These are phyloP conservation scores for Schizothecium vesticola DNA, from an alignment of 495 filamentous ascomycete species.

Conservation along the genomic window DNA sequence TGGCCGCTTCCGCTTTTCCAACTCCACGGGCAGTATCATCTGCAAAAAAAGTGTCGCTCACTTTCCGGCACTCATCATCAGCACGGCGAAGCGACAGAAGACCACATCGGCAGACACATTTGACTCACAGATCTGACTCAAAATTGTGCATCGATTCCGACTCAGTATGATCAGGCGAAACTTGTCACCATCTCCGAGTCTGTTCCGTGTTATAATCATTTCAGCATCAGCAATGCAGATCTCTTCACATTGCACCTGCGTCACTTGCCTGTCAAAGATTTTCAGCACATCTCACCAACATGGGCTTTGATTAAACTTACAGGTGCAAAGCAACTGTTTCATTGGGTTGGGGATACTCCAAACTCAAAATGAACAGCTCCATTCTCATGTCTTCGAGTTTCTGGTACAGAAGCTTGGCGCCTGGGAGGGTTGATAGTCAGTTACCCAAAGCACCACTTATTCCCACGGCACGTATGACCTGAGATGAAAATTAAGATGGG, in stretches of 20 bases:
- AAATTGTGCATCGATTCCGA: conserved; percentile 20
- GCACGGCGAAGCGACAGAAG: neutral
- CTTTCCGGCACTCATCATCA: neutral
- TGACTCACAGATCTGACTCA: conserved; percentile 16
- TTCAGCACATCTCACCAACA: neutral
- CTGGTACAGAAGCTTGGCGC: conserved; percentile 9
- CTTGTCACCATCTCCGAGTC: neutral
- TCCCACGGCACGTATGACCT: too few species aligned
- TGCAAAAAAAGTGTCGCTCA: neutral
- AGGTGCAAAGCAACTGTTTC: conserved; percentile 16
- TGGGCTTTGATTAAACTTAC: neutral
- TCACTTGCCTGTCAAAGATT: conserved; percentile 7
- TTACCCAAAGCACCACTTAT: neutral
- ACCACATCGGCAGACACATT: neutral
- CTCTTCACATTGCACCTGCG: conserved; percentile 19
- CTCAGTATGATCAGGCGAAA: conserved; percentile 18
- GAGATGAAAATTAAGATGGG: too few species aligned
- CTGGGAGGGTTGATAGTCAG: neutral
- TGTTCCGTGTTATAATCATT: conserved; percentile 11
- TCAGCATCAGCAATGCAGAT: conserved; percentile 18
- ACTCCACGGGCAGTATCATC: neutral
- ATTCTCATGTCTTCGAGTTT: conserved; percentile 20
- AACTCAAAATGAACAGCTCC: conserved; percentile 18
- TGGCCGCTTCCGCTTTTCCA: neutral
- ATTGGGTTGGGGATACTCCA: conserved; percentile 15